These are phyloP conservation scores for Colletotrichum cuscutae DNA, from an alignment of 2,329 filamentous ascomycete genomes.

Conservation along the genomic window DNA sequence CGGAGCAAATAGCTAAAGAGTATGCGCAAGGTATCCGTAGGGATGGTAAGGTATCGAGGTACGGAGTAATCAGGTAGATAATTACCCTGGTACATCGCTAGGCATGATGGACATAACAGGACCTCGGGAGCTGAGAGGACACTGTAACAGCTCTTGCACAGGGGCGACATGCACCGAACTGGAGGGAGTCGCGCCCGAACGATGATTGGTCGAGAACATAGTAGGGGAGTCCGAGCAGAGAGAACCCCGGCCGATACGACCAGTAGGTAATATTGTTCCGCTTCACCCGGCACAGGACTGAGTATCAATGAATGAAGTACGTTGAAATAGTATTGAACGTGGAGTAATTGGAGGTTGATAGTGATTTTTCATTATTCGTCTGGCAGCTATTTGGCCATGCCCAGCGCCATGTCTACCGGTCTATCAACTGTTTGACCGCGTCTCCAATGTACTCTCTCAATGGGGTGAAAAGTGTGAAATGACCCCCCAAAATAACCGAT, in stretches of 20 bases:
- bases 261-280: not conserved
- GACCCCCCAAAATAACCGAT: not conserved
- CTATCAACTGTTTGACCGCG: constrained; percentile 8
- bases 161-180: constrained; percentile 10
- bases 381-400: not conserved
- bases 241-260: constrained; percentile 5
- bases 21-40: not conserved
- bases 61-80: not conserved
- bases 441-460: not conserved
- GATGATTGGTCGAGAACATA: constrained; percentile 20
- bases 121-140: constrained; percentile 19
- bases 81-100: not conserved
- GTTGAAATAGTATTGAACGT: not conserved
- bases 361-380: not conserved
- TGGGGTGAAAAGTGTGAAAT: not conserved
- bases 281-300: not conserved
- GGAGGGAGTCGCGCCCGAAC: not conserved
- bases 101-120: constrained; percentile 7
- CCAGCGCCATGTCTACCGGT: not conserved
- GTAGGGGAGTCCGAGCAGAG: not conserved
- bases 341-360: not conserved
- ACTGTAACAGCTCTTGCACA: constrained; percentile 30
- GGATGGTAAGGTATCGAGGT: not conserved
- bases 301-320: not conserved
- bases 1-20: constrained; percentile 5